Base-by-base conservation (phyloP, 129 eudicot genomes). In the Pseudognaphalium luteoalbum region DNA sequence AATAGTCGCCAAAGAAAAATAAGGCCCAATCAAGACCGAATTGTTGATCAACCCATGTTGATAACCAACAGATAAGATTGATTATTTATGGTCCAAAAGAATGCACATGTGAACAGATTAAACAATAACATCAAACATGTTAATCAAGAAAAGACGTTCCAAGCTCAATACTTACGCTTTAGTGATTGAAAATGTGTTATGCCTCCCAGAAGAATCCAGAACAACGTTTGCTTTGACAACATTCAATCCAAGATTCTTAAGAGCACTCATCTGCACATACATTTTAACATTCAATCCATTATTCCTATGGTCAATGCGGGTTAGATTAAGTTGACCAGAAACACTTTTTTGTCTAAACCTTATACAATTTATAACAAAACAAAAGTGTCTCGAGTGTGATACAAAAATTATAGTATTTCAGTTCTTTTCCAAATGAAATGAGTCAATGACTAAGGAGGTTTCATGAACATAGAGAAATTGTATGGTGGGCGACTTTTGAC, bases 191-290 rank as follows among this genome's bases (percentile, higher is more conserved):
- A 94, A 94, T 61, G 85, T 87, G 83, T 87, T 91, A 86, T 94
- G 97, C 86, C 89, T 93, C 81, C 98, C 98, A 14, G 98, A 94
- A 76, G 96, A 86, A 87, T 94, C 98, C 58, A 94, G 88, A 77
- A 74, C 81, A 72, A 94, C 98, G 33, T 94, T 91, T 58, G 98
- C 98, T 88, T 94, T 94, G 64, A 91, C 88, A 68, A 93, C 98
- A 61, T 94, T 94, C 79, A 94, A 76, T 62, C 98, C 98, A 69
- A 94, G 96, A 82, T 86, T 91, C 85, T 85, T 91, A 39, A 91
- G 97, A 32, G 97, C 90, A 78, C 58, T 85, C 97, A 93, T 91
- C 97, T 91, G 89, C 81, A 85, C 20, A 76, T 69, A 68, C 77
- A 81, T 58, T 80, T 39, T 86, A 70, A 93, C 96, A 61, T 94